Evolutionary conservation across 371 early-diverging fungal species (phyloP).

Genomic region (Capillidium rhysosporum): DNA sequence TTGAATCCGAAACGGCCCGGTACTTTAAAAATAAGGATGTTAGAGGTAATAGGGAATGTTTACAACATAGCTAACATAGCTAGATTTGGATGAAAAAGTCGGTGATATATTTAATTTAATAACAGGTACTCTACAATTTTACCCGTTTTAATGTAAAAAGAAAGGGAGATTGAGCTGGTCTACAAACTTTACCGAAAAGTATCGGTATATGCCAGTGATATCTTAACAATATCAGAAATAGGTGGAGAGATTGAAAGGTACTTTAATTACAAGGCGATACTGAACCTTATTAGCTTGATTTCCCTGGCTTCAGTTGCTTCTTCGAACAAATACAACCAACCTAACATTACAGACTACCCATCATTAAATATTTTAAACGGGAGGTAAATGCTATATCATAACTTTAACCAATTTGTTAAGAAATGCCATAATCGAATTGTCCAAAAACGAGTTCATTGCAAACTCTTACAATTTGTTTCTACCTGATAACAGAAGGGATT

Average conservation of each 20-base stretch:
- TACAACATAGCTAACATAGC: not conserved
- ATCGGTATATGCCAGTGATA: not conserved
- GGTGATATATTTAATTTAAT: constrained; percentile 3
- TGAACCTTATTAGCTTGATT: not conserved
- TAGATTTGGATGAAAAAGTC: constrained; percentile 2
- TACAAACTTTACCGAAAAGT: not conserved
- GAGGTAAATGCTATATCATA: constrained; percentile 1
- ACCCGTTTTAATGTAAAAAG: not conserved
- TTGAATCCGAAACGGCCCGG: not conserved
- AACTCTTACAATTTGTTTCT: not conserved
- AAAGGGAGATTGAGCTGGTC: constrained; percentile 1
- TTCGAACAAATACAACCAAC: not conserved
- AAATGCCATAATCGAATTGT: not conserved
- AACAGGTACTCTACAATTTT: not conserved
- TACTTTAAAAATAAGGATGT: not conserved
- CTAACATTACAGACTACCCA: not conserved
- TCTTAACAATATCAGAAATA: not conserved
- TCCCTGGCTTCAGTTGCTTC: not conserved
- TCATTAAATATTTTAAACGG: not conserved
- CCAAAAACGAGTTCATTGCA: not conserved
- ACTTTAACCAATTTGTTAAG: not conserved
- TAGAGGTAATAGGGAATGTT: not conserved
- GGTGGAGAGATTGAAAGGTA: constrained; percentile 2
- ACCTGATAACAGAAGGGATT: not conserved
- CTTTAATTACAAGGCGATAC: not conserved